Percentiles rank a stretch among this genome's conserved stretches.
phyloP scores from a whole-genome alignment of 441 rosid genomes.

The Dalechampia spathulata region DNA sequence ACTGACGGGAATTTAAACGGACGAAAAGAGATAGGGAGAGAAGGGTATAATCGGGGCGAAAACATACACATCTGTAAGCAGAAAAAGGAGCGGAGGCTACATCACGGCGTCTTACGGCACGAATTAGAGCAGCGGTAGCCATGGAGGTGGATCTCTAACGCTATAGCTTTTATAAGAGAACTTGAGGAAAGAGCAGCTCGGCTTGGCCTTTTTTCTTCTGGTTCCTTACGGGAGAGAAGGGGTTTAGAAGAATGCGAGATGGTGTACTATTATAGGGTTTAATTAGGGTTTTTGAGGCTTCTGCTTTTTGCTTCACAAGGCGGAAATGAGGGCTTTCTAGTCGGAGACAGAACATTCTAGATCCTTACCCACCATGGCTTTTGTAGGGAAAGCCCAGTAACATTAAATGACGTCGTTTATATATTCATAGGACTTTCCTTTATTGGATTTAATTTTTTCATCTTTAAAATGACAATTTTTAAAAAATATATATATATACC shows the following conservation, averaged over 20 bases:
- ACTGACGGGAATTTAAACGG: neutral
- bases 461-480: no score
- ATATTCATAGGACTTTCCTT: no score
- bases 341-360: conserved; percentile 2
- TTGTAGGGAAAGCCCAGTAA: no score
- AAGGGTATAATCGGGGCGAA: neutral
- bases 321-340: neutral
- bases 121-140: conserved; percentile 72
- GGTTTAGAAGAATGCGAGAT: no score
- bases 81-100: conserved; percentile 48
- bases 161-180: no score
- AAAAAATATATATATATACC: no score
- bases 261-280: neutral
- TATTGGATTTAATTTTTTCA: no score
- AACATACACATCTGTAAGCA: conserved; percentile 54
- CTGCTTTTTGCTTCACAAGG: neutral
- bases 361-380: neutral
- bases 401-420: no score
- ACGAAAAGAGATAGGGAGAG: neutral
- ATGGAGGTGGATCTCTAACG: conserved; percentile 21
- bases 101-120: conserved; percentile 69
- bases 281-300: conserved; percentile 1
- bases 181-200: no score
- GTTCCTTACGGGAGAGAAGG: no score
- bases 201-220: no score